phyloP scores from a whole-genome alignment of 768 basidiomycete genomes.

The Leccinum fibrillosum region DNA sequence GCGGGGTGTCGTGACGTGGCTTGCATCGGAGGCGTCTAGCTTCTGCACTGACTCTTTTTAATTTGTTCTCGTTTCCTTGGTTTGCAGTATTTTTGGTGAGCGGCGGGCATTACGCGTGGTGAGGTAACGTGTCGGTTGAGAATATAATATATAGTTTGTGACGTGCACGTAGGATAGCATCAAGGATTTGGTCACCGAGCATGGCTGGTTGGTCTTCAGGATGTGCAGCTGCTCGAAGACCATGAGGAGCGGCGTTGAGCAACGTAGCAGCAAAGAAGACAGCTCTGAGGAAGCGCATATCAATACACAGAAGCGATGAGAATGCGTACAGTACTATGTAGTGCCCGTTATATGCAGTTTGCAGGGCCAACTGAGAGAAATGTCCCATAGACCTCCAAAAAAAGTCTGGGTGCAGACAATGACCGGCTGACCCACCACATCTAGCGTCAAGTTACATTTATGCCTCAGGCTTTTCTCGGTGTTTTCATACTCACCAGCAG shows the following conservation, averaged over 20 bases:
- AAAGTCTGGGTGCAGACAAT: neutral
- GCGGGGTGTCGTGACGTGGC: conserved; percentile 67
- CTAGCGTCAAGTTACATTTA: neutral
- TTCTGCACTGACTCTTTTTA: conserved; percentile 54
- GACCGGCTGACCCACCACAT: too few species aligned
- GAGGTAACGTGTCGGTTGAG: neutral
- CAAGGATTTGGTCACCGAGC: neutral
- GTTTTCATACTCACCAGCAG: neutral
- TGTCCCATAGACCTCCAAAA: neutral
- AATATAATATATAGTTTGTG: too few species aligned
- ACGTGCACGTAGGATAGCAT: too few species aligned
- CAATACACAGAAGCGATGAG: neutral
- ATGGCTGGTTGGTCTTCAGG: neutral
- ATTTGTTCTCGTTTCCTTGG: neutral
- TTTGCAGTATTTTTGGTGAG: conserved; percentile 27
- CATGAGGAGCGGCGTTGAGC: neutral
- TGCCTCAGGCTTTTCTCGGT: neutral
- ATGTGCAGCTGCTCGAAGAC: neutral
- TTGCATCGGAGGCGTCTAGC: conserved; percentile 71
- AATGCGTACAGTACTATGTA: neutral
- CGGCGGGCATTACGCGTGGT: conserved; percentile 32
- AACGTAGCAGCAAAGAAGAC: too few species aligned
- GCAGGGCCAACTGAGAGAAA: neutral
- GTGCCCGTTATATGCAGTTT: neutral
- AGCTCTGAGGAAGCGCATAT: neutral